Conservation (phyloP, 495 filamentous ascomycete genomes). For the Talaromyces liani region DNA sequence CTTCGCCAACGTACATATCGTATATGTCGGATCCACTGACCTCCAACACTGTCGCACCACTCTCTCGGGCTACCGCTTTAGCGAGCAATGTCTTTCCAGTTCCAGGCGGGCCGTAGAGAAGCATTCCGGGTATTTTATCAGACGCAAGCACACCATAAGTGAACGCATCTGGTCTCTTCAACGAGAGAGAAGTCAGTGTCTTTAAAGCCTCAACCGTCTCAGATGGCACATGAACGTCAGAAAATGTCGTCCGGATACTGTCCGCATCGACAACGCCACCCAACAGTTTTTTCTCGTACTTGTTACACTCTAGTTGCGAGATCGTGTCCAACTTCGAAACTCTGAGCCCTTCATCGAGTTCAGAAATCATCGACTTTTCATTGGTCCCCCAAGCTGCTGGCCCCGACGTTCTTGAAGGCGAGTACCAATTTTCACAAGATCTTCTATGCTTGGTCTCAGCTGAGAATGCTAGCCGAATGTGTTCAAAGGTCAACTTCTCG, state of each 20-base stretch:
- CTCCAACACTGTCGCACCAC: constrained; percentile 76
- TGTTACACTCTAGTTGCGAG: constrained; percentile 50
- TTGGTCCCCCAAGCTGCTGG: neutral
- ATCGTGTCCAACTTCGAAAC: constrained; percentile 18
- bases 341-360: constrained; percentile 1
- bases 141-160: constrained; percentile 89
- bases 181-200: constrained; percentile 79
- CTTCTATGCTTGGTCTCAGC: neutral
- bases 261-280: constrained; percentile 73
- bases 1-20: constrained; percentile 94
- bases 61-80: constrained; percentile 93
- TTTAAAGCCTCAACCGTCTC: constrained; percentile 85
- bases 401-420: constrained; percentile 5
- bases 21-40: constrained; percentile 73
- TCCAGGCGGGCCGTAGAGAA: constrained; percentile 91
- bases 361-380: neutral
- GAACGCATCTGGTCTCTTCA: constrained; percentile 89
- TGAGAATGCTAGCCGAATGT: constrained; percentile 32
- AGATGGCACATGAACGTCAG: constrained; percentile 69
- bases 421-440: constrained; percentile 12
- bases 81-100: constrained; percentile 94
- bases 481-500: constrained; percentile 30
- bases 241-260: constrained; percentile 78
- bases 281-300: constrained; percentile 76
- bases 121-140: constrained; percentile 80